phyloP scores from a whole-genome alignment of 2,329 filamentous ascomycete species.

The Escovopsis weberi region DNA sequence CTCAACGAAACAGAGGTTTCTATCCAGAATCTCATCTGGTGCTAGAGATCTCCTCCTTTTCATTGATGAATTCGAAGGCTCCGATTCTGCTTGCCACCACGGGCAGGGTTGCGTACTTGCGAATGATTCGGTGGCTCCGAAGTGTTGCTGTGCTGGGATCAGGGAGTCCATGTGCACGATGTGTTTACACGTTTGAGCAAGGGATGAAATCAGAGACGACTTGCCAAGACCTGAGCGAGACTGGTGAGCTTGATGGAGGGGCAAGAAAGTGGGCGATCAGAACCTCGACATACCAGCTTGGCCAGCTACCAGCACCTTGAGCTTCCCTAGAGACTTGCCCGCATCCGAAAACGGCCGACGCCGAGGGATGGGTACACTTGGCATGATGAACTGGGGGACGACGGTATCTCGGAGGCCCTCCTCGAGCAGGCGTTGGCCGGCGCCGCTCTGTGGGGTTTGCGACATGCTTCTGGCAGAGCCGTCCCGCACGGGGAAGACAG shows the following conservation, averaged over 20 bases:
- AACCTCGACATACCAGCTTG: slow-evolving; percentile 45
- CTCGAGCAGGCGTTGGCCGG: slow-evolving; percentile 3
- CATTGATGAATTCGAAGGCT: slow-evolving; percentile 39
- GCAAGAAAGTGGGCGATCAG: background rate
- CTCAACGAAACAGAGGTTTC: slow-evolving; percentile 90
- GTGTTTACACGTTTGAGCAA: slow-evolving; percentile 75
- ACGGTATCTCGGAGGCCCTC: slow-evolving; percentile 2
- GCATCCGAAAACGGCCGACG: slow-evolving; percentile 80
- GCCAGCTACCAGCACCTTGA: slow-evolving; percentile 82
- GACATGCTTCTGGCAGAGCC: slow-evolving; percentile 12
- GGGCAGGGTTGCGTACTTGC: slow-evolving; percentile 77
- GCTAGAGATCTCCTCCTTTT: slow-evolving; percentile 50
- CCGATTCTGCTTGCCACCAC: slow-evolving; percentile 73
- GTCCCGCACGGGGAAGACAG: slow-evolving; percentile 14
- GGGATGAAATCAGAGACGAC: slow-evolving; percentile 74
- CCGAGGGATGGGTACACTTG: slow-evolving; percentile 80
- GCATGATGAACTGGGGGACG: slow-evolving; percentile 86
- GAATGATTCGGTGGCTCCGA: slow-evolving; percentile 49
- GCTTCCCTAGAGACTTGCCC: slow-evolving; percentile 67
- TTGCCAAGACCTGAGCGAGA: slow-evolving; percentile 58
- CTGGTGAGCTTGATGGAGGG: background rate
- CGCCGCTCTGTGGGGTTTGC: slow-evolving; percentile 9
- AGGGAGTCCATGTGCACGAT: slow-evolving; percentile 83
- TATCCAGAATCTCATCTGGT: slow-evolving; percentile 66
- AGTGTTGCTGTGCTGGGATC: slow-evolving; percentile 14